Evolutionary conservation across 768 basidiomycete species (phyloP).

Genomic region (Suillus clintonianus): DNA sequence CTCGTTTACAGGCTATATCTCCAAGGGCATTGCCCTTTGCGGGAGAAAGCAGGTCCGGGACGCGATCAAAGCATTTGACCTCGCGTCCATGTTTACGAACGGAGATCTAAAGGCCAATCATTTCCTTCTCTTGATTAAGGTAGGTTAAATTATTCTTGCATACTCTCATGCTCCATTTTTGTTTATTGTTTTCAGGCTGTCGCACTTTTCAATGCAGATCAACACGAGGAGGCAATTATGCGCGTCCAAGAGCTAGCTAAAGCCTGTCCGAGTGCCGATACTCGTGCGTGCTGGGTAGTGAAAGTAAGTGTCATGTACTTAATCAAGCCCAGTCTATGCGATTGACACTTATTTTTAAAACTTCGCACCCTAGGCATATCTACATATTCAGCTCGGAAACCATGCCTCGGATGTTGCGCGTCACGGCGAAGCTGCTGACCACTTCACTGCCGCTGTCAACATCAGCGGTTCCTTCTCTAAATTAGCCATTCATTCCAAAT

Average conservation of each 20-base stretch:
- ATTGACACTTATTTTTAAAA: not conserved
- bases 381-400: not conserved
- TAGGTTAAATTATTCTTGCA: not conserved
- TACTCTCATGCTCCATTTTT: no score
- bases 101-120: not conserved
- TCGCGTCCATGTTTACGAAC: not conserved
- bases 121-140: not conserved
- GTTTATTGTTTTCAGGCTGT: no score
- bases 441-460: not conserved
- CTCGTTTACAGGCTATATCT: not conserved
- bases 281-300: not conserved
- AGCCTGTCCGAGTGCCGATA: not conserved
- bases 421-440: not conserved
- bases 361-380: not conserved
- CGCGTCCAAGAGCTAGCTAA: not conserved
- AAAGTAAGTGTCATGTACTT: not conserved
- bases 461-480: not conserved
- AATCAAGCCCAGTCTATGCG: not conserved
- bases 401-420: not conserved
- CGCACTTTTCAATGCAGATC: not conserved
- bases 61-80: not conserved
- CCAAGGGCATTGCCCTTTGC: not conserved
- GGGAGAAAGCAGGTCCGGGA: not conserved
- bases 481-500: not conserved
- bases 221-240: not conserved